Evolutionary conservation across 2,329 filamentous ascomycete genomes (phyloP), one percentile per base, ranked within the genome.

Genomic region (Fusarium devonianum): DNA sequence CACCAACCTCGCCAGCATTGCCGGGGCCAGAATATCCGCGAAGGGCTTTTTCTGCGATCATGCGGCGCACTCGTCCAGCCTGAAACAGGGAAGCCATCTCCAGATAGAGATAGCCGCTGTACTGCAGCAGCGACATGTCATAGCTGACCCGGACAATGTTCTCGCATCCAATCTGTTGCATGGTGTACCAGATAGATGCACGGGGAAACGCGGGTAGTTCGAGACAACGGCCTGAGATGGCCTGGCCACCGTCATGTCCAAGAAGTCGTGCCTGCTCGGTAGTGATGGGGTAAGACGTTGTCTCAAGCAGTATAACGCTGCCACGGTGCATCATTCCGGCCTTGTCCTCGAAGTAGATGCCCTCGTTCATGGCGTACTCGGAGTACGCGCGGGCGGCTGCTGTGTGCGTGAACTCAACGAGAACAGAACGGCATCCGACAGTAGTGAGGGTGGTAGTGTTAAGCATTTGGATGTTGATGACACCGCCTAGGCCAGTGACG

Each of bases 391-490:
- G 18, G 0, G 62, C 51, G 0, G 39, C 23, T 0, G 19, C 25
- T 1, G 49, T 26, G 11, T 54, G 40, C 1, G 38, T 32, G 9
- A 69, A 69, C 7, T 69, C 63, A 1, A 69, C 7, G 0, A 63
- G 3, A 0, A 36, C 47, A 3, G 11, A 14, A 6, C 10, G 9
- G 1, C 23, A 45, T 0, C 44, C 50, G 3, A 12, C 1, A 7
- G 28, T 1, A 10, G 34, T 14, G 10, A 54, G 9, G 3, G 11
- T 30, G 1, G 10, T 5, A 0, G 36, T 49, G 3, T 47, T 44
- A 12, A 57, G 8, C 1, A 63, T 13, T 2, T 11, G 35, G 5
- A 58, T 39, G 2, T 36, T 26, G 1, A 57, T 12, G 3, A 68
- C 10, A 0, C 58, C 58, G 0, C 56, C 62, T 1, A 36, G 5